Evolutionary conservation across 257 asterid species (phyloP).

Genomic region (Pogostemon cablin): DNA sequence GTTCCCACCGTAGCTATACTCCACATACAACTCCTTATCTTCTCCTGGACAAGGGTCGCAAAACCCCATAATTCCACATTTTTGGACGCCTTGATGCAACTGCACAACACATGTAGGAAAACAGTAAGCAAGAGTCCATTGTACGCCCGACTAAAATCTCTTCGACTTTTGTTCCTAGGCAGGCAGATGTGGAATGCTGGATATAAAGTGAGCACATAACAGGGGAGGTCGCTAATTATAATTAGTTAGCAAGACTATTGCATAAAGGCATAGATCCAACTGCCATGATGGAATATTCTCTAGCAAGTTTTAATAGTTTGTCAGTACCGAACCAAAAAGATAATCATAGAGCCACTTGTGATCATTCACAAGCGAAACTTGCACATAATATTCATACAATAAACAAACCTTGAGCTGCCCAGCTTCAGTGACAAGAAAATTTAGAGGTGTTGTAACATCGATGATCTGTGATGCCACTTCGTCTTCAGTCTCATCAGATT

Average conservation of each 20-base stretch:
- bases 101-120: constrained; percentile 38
- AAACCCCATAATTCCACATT: constrained; percentile 98
- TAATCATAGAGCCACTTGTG: constrained; percentile 4
- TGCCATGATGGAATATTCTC: neutral
- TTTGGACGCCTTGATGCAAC: constrained; percentile 91
- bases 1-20: constrained; percentile 55
- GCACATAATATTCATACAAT: constrained; percentile 3
- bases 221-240: neutral
- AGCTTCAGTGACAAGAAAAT: constrained; percentile 78
- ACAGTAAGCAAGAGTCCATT: neutral
- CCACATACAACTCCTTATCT: constrained; percentile 72
- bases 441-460: constrained; percentile 85
- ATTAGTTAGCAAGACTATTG: neutral
- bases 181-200: neutral
- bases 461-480: constrained; percentile 61
- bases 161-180: neutral
- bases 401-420: constrained; percentile 86
- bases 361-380: constrained; percentile 10
- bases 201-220: too few relatives aligned
- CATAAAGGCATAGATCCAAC: neutral
- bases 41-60: constrained; percentile 97
- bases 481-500: constrained; percentile 56
- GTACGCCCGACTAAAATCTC: neutral
- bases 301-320: neutral
- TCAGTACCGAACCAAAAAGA: neutral